Base-by-base conservation (phyloP, 129 eudicot species). In the Flaveria trinervia region DNA sequence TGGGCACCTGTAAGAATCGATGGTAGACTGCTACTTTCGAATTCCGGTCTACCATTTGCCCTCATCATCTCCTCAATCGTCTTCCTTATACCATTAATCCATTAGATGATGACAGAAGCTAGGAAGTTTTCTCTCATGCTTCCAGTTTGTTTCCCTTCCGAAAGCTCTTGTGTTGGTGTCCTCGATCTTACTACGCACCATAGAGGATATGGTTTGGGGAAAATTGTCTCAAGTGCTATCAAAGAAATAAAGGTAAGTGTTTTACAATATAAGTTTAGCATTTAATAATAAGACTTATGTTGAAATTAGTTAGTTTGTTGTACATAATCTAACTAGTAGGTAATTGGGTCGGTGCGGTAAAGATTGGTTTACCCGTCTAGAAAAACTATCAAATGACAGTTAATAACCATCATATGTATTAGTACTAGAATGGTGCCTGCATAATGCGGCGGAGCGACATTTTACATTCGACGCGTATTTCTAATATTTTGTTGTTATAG, bases 131-230 rank as follows among this genome's bases (percentile, higher is more conserved):
- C 65, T 70, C 6, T 61, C 4, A 23, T 79, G 65, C 8, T 79
- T 18, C 77, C 77, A 9, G n/a, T 79, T 17, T 71, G 39, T 33
- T 61, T 5, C 52, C 14, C 54, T 71, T 49, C 45, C 59, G 41
- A 70, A 78, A 78, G 45, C 65, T 39, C 12, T n/a, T 79, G 77
- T 39, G 9, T 79, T 71, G 77, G 77, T 60, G 72, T 79, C 52
- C 2, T 71, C 25, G 56, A 61, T 41, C 61, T 39, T 33, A 10
- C 9, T 49, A 2, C 7, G 11, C 0, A 18, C 13, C 0, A 56
- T 20, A 15, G 9, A 6, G 28, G 3, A 8, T 2, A 2, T 57
- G 9, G 9, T 18, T 22, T 59, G 8, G n/a, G 8, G 36, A 0
- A 3, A 2, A 10, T 11, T 10, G 36, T 59, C 11, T 23, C 23